These are phyloP conservation scores for Populus alba DNA, from an alignment of 345 rosid species.

Conservation along the genomic window DNA sequence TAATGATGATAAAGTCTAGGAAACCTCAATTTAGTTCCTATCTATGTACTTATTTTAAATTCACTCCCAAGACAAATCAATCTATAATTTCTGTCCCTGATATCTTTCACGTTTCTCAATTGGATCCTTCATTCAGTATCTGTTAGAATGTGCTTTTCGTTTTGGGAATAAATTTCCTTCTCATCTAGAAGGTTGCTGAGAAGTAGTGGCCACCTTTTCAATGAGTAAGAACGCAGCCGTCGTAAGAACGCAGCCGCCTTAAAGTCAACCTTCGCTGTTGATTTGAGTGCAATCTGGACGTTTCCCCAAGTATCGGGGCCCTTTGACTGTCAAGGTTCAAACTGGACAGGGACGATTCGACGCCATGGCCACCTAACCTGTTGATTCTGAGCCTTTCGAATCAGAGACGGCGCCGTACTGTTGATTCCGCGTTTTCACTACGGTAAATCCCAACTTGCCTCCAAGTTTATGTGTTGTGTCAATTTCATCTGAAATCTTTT, in stretches of 20 bases:
- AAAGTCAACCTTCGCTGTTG: neutral
- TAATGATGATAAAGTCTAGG: neutral
- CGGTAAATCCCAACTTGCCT: no score
- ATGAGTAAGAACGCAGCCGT: neutral
- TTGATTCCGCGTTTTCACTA: neutral
- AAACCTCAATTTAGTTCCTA: no score
- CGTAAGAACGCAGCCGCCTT: neutral
- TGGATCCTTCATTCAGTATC: neutral
- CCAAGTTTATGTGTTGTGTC: no score
- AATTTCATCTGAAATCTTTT: no score
- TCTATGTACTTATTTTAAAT: neutral
- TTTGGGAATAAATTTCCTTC: no score
- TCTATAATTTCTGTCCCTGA: neutral
- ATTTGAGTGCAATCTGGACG: neutral
- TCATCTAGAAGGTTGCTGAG: no score
- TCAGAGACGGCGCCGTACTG: neutral
- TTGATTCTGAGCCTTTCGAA: neutral
- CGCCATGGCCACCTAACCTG: neutral
- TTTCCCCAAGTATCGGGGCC: neutral
- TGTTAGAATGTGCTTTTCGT: neutral
- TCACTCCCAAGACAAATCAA: neutral
- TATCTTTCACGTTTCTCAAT: neutral
- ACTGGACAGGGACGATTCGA: neutral
- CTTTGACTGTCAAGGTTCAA: neutral
- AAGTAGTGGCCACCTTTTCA: no score